Percentiles rank a stretch among this genome's conserved stretches.
Conservation (phyloP, 805 yeast genomes). For the Suhomyces vadensis region DNA sequence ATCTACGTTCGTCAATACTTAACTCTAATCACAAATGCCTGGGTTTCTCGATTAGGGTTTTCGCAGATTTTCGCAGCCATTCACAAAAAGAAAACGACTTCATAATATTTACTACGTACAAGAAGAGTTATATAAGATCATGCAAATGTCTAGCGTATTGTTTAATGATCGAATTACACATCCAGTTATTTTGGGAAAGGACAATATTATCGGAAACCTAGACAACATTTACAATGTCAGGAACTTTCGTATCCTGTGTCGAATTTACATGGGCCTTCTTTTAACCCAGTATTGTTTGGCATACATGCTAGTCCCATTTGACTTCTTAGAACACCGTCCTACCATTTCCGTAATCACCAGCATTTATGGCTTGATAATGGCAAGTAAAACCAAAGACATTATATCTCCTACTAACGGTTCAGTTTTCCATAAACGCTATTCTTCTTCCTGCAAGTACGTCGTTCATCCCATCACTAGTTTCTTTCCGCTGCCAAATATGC, state of each 20-base stretch:
- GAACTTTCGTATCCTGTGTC: constrained; percentile 13
- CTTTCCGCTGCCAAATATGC: not conserved
- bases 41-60: too few relatives aligned
- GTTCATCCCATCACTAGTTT: constrained; percentile 12
- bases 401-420: not conserved
- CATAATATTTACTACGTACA: too few relatives aligned
- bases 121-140: too few relatives aligned
- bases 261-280: constrained; percentile 22
- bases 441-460: constrained; percentile 25
- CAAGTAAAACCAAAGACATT: not conserved
- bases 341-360: constrained; percentile 21
- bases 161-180: not conserved
- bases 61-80: too few relatives aligned
- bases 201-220: constrained; percentile 1
- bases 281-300: constrained; percentile 30
- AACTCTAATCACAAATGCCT: too few relatives aligned
- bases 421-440: constrained; percentile 21
- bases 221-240: constrained; percentile 18
- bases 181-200: not conserved
- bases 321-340: constrained; percentile 35
- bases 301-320: constrained; percentile 36
- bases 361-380: constrained; percentile 16
- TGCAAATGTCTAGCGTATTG: constrained; percentile 3
- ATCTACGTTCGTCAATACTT: too few relatives aligned
- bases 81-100: too few relatives aligned